A percentile compares a stretch with the other conserved stretches of the same genome.
phyloP scores from a whole-genome alignment of 345 rosid species.

The Camelina hispida region DNA sequence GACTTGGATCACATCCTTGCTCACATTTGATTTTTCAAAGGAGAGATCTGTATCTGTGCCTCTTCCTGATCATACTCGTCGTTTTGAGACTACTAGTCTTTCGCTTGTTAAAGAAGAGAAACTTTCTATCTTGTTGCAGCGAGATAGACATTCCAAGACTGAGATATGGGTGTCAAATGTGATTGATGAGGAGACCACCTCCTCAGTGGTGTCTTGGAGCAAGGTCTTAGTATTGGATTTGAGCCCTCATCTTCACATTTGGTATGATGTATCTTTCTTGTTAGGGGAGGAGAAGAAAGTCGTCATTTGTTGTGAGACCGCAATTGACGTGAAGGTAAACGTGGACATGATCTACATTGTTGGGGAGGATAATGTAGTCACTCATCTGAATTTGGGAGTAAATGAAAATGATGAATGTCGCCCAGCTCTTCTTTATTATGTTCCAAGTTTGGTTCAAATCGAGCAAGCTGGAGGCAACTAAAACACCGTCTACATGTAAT shows the following conservation, averaged over 20 bases:
- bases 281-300: constrained; percentile 11
- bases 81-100: background rate
- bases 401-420: background rate
- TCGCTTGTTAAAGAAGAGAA: background rate
- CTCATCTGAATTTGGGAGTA: background rate
- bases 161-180: background rate
- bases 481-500: background rate
- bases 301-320: background rate
- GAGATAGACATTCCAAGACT: background rate
- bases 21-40: background rate
- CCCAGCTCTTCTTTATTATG: constrained; percentile 8
- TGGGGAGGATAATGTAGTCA: constrained; percentile 5
- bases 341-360: background rate
- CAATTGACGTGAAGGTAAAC: background rate
- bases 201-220: background rate
- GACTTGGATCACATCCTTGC: background rate
- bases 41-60: background rate
- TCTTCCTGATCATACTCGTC: background rate
- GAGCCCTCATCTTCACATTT: background rate
- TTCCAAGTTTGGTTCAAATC: constrained; percentile 12
- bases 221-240: background rate
- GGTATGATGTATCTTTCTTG: background rate
- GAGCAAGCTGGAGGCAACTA: background rate
- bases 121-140: background rate
- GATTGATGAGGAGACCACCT: background rate